phyloP scores from a whole-genome alignment of 2,329 filamentous ascomycete genomes.

The Berkeleyomyces rouxiae region DNA sequence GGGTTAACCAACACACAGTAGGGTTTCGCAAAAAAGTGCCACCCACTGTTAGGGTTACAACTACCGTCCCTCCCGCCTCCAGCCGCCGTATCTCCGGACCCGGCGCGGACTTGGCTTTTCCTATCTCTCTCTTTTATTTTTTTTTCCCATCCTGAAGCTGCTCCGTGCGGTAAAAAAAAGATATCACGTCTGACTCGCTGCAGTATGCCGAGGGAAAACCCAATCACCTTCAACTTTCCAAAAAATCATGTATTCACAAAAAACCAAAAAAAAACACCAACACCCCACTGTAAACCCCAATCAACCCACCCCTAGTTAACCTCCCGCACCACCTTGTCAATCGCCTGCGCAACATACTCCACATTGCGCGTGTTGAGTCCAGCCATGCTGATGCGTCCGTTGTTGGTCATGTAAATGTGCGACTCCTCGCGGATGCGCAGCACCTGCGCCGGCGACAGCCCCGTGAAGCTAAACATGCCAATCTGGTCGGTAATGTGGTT shows the following conservation, averaged over 20 bases:
- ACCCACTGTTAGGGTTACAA: too few species aligned
- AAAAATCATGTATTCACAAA: not conserved
- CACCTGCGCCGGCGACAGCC: constrained; percentile 58
- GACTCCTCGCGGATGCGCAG: constrained; percentile 49
- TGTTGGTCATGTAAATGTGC: constrained; percentile 91
- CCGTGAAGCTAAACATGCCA: constrained; percentile 97
- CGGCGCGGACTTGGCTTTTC: too few species aligned
- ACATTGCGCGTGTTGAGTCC: constrained; percentile 87
- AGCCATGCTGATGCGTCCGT: constrained; percentile 95
- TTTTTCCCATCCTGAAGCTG: too few species aligned
- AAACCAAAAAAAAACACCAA: not conserved
- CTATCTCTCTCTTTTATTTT: too few species aligned
- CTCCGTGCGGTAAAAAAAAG: too few species aligned
- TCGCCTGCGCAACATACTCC: constrained; percentile 79
- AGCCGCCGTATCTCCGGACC: too few species aligned
- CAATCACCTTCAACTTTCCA: not conserved
- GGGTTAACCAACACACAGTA: too few species aligned
- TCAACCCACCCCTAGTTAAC: constrained; percentile 1
- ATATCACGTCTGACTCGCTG: too few species aligned
- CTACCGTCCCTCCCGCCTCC: too few species aligned
- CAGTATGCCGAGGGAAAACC: too few species aligned
- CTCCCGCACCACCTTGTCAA: constrained; percentile 65
- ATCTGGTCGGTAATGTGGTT: constrained; percentile 98
- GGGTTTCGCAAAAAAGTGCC: too few species aligned
- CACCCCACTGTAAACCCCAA: not conserved